Percentiles rank a stretch among this genome's conserved stretches.
Evolutionary conservation across 805 yeast species (phyloP).

Genomic region (Candida sphagnicola): DNA sequence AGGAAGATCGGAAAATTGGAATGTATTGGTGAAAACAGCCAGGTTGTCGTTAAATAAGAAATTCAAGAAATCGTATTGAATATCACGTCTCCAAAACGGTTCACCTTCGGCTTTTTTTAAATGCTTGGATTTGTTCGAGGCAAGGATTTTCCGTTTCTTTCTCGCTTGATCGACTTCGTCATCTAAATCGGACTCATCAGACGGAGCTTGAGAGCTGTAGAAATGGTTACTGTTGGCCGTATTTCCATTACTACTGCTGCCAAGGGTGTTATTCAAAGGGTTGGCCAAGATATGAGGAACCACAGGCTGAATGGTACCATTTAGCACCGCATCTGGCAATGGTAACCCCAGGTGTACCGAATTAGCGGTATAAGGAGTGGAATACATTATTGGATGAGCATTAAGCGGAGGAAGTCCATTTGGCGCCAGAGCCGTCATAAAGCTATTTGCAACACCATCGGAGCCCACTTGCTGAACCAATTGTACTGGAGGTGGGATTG

Average conservation of each 20-base stretch:
- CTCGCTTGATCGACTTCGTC: constrained; percentile 3
- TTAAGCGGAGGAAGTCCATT: neutral
- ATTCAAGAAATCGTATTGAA: constrained; percentile 75
- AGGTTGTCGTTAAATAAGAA: constrained; percentile 60
- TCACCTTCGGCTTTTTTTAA: constrained; percentile 89
- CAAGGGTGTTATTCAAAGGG: neutral
- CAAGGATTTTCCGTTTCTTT: constrained; percentile 19
- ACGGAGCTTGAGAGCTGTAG: constrained; percentile 2
- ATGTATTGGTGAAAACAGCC: constrained; percentile 66
- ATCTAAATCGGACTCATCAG: constrained; percentile 4
- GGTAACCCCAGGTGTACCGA: neutral
- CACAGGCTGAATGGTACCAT: neutral
- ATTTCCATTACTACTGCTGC: neutral
- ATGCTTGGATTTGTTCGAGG: constrained; percentile 43
- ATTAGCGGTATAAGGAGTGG: neutral
- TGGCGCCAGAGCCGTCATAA: neutral
- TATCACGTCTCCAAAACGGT: constrained; percentile 84
- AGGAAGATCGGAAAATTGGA: constrained; percentile 37
- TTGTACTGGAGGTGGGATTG: neutral
- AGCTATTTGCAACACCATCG: neutral
- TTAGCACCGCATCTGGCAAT: neutral
- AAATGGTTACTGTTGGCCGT: neutral
- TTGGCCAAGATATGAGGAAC: neutral
- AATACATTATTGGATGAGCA: neutral
- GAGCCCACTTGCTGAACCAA: neutral